Base-by-base conservation (phyloP, 169 alveolate species). In the Besnoitia besnoiti region DNA sequence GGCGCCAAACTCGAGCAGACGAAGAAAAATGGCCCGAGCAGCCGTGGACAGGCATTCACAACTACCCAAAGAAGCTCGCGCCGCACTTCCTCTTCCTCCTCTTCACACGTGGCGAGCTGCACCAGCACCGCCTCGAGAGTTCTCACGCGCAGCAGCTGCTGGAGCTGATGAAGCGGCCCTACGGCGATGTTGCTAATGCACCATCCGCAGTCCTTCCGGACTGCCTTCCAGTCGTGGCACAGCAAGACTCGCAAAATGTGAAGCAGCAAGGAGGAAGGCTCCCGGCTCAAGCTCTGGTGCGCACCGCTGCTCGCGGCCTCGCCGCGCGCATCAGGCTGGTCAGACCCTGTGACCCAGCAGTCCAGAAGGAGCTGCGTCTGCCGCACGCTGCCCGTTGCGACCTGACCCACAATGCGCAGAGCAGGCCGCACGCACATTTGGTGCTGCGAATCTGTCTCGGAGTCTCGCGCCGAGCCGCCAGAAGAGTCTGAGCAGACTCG, bases 41-140 rank as follows among this genome's bases (percentile, higher is more conserved):
- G 87, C 92, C 14, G 92, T 73, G n/a, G 92, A 87, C 92, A 73
- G 4, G 92, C 92, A 39, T 89, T 89, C 46, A 82, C 35, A n/a
- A 89, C 76, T 19, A 89, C 85, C 92, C 92, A 89, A 27, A 89
- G 76, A 35, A 82, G 76, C 85, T 89, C 92, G 3, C 77, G 76
- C 33, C 92, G 92, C 51, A 89, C 85, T 14, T 89, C 92, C 19
- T 62, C 87, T 46, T 51, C 76, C n/a, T 61, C 44, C 37, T 89
- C 49, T 37, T 19, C 46, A 8, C 46, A 42, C 1, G 82, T 1
- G 47, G 82, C 12, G 16, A 73, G 46, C 77, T 47, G 77, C 91
- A 85, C 33, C 80, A 85, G 55, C 27, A 79, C 92, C 39, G 76
- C 73, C 91, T 33, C 82, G 84, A 59, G 61, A 35, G 59, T 42